These are phyloP conservation scores for Globisporangium polare DNA, from an alignment of 352 stramenopile species.

Conservation along the genomic window DNA sequence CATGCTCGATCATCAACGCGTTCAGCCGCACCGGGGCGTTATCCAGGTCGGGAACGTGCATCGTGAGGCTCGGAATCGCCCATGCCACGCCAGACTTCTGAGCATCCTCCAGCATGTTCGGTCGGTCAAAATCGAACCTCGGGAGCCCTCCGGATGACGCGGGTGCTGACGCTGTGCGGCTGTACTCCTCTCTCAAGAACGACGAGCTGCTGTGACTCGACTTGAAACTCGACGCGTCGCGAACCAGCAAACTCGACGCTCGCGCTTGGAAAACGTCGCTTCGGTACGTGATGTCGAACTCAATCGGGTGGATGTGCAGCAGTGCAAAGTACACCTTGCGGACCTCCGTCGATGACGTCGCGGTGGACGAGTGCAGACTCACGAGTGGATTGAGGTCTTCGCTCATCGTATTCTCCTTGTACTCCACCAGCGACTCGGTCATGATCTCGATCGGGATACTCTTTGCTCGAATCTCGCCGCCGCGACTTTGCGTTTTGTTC, in stretches of 20 bases:
- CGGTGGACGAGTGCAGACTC: constrained; percentile 60
- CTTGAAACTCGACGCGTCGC: constrained; percentile 54
- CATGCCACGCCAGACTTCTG: constrained; percentile 56
- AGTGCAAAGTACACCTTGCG: constrained; percentile 88
- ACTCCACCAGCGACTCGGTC: constrained; percentile 66
- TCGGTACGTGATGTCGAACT: constrained; percentile 86
- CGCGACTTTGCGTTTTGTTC: constrained; percentile 62
- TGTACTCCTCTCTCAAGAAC: constrained; percentile 27
- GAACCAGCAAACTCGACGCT: constrained; percentile 42
- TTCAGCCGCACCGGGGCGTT: constrained; percentile 83
- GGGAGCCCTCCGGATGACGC: constrained; percentile 17
- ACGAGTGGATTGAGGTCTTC: constrained; percentile 78
- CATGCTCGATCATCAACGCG: constrained; percentile 87
- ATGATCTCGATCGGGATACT: constrained; percentile 82
- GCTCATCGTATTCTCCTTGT: constrained; percentile 71
- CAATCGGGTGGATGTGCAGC: constrained; percentile 84
- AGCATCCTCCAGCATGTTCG: constrained; percentile 24
- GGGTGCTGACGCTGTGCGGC: constrained; percentile 32
- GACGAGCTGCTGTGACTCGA: constrained; percentile 9
- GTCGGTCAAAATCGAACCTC: constrained; percentile 29
- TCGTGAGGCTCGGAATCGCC: constrained; percentile 83
- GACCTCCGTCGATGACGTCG: constrained; percentile 63
- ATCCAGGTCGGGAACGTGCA: constrained; percentile 87
- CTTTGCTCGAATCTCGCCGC: constrained; percentile 78
- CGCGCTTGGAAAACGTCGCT: constrained; percentile 82